Conservation (phyloP, 805 yeast genomes). For the Zygoascus biomembranicola region DNA sequence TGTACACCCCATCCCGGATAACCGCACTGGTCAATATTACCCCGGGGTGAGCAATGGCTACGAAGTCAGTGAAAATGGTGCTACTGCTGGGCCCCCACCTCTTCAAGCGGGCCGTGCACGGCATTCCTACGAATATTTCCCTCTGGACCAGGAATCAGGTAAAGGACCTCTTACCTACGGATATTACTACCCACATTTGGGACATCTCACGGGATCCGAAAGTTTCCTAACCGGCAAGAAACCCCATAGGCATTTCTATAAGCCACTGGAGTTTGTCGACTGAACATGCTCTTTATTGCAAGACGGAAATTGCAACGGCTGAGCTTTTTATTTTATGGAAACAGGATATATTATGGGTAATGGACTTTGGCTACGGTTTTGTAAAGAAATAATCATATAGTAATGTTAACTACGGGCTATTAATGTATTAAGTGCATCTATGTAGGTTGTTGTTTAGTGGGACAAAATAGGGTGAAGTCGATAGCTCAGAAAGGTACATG, state of each 20-base stretch:
- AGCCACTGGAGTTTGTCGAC: not conserved
- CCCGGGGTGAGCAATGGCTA: not conserved
- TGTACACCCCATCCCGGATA: not conserved
- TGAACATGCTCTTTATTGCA: not conserved
- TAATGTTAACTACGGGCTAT: too few species aligned
- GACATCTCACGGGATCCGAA: not conserved
- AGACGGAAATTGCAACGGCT: too few species aligned
- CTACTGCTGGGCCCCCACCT: not conserved
- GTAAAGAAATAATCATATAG: too few species aligned
- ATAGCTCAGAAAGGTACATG: too few species aligned
- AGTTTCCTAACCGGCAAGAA: not conserved
- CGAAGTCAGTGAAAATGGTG: not conserved
- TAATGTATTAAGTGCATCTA: too few species aligned
- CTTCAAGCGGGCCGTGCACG: not conserved
- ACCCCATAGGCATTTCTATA: not conserved
- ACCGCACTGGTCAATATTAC: not conserved
- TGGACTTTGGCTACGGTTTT: too few species aligned
- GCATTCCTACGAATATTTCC: slow-evolving; percentile 5
- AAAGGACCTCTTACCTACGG: slow-evolving; percentile 6
- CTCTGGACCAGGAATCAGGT: not conserved
- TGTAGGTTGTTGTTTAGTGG: too few species aligned
- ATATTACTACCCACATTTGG: slow-evolving; percentile 7
- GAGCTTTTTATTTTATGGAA: too few species aligned
- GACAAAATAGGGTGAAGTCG: too few species aligned
- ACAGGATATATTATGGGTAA: too few species aligned